Percentiles rank a stretch among this genome's conserved stretches.
Conservation (phyloP, 2,329 filamentous ascomycete genomes). For the Albophoma yamanashiensis region DNA sequence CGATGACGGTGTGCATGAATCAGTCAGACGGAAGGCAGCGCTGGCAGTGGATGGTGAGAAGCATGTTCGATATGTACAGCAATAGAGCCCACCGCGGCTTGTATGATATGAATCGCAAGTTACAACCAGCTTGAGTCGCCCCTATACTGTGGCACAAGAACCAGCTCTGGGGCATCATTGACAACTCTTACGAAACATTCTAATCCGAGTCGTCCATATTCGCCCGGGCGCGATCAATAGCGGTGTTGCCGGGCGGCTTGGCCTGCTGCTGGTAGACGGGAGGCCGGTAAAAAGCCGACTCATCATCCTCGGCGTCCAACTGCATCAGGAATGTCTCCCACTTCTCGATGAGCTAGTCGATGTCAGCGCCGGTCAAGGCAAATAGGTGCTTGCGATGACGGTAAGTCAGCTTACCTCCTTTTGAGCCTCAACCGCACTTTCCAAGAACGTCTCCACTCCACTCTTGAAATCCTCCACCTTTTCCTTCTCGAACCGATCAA, state of each 20-base stretch:
- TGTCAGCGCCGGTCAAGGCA: conserved; percentile 10
- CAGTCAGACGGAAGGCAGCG: conserved; percentile 3
- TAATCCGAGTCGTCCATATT: conserved; percentile 51
- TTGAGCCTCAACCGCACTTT: conserved; percentile 94
- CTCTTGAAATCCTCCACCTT: conserved; percentile 99
- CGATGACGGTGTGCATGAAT: background rate
- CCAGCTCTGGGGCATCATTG: background rate
- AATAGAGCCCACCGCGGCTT: conserved; percentile 18
- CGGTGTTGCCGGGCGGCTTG: conserved; percentile 45
- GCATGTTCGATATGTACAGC: conserved; percentile 21
- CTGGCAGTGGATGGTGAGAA: background rate
- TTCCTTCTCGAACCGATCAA: conserved; percentile 90
- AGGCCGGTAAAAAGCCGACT: conserved; percentile 53
- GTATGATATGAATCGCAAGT: conserved; percentile 21
- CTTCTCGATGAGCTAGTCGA: conserved; percentile 58
- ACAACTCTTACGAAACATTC: conserved; percentile 5
- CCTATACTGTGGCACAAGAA: background rate
- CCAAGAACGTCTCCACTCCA: conserved; percentile 92
- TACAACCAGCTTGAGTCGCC: background rate
- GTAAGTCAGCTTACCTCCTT: conserved; percentile 65
- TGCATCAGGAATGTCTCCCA: conserved; percentile 99
- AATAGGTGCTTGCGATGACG: background rate
- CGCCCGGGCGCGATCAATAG: conserved; percentile 47
- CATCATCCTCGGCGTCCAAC: conserved; percentile 86
- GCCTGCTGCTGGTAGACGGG: conserved; percentile 42